phyloP scores from a whole-genome alignment of 1,284 basidiomycete species.

The Malassezia vespertilionis region DNA sequence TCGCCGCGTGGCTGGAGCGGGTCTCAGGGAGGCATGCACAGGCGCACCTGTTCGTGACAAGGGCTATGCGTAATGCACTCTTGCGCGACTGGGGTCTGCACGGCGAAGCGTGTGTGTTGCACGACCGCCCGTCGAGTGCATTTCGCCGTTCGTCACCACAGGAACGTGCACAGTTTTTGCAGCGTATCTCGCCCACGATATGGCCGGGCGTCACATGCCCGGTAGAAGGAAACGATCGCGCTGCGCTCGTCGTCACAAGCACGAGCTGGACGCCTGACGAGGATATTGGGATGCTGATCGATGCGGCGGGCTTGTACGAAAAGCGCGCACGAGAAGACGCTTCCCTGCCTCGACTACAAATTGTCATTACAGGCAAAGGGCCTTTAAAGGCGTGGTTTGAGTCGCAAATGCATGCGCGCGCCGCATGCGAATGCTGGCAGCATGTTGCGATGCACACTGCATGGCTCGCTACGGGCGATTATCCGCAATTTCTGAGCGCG shows the following conservation, averaged over 20 bases:
- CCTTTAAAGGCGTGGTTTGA: conserved; percentile 67
- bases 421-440: conserved; percentile 63
- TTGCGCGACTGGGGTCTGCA: conserved; percentile 59
- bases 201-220: not conserved
- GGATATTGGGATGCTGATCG: conserved; percentile 68
- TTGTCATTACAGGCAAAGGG: conserved; percentile 86
- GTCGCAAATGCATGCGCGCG: conserved; percentile 55
- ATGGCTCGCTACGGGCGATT: conserved; percentile 32
- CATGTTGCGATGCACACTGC: conserved; percentile 59
- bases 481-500: conserved; percentile 53
- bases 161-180: not conserved
- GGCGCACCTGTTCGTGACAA: conserved; percentile 86
- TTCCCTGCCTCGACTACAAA: conserved; percentile 49
- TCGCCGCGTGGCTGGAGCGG: conserved; percentile 49
- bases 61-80: conserved; percentile 68
- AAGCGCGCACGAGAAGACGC: conserved; percentile 49
- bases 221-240: conserved; percentile 53
- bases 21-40: conserved; percentile 54
- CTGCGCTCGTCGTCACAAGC: conserved; percentile 76
- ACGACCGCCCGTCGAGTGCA: conserved; percentile 20
- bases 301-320: conserved; percentile 55
- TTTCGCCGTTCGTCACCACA: not conserved
- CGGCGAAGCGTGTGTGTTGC: conserved; percentile 53
- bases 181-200: not conserved
- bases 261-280: conserved; percentile 98